Base-by-base conservation (phyloP, 2,329 filamentous ascomycete genomes). In the Hypoxylon rubiginosum region DNA sequence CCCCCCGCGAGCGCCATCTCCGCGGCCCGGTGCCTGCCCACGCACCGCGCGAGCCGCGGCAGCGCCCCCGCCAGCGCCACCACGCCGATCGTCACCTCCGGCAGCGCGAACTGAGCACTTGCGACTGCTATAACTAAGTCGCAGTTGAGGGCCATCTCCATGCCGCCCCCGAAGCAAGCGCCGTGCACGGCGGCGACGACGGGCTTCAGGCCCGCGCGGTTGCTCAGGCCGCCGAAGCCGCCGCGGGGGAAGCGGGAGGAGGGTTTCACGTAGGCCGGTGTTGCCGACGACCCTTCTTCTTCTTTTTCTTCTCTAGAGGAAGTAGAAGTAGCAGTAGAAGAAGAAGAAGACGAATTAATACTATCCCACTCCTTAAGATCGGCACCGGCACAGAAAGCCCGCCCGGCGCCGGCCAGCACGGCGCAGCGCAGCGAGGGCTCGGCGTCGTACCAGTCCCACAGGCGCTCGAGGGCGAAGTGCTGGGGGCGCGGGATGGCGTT, bases 171-270 rank as follows among this genome's bases (percentile, higher is more conserved):
- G 49, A 92, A 84, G 62, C 90, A 92, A 17, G 91, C 81, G 6
- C 92, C 92, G 74, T 94, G 92, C 19, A 94, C 90, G 0, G 92
- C 92, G 1, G 89, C 91, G 28, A 95, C 85, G 59, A 95, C 84
- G 5, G 92, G 92, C 74, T 95, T 95, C 78, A 88, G 88, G 51
- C 91, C 91, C 4, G 79, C 77, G 26, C 91, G 84, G 68, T 91
- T 88, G 58, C 86, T 88, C 32, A 94, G 79, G 0, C 86, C 91
- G 24, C 88, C 90, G 65, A 92, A 91, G 1, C 90, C 91, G 1
- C 81, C 78, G 0, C 81, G 72, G 0, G 81, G 73, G 75, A 79
- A 79, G 17, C 71, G 67, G 11, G 48, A n/a, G 4, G 30, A 13
- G 6, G 21, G 60, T 21, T 17, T 34, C 4, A 17, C 36, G 36